Conservation (phyloP, 1,284 basidiomycete genomes). For the Trametes sp. region DNA sequence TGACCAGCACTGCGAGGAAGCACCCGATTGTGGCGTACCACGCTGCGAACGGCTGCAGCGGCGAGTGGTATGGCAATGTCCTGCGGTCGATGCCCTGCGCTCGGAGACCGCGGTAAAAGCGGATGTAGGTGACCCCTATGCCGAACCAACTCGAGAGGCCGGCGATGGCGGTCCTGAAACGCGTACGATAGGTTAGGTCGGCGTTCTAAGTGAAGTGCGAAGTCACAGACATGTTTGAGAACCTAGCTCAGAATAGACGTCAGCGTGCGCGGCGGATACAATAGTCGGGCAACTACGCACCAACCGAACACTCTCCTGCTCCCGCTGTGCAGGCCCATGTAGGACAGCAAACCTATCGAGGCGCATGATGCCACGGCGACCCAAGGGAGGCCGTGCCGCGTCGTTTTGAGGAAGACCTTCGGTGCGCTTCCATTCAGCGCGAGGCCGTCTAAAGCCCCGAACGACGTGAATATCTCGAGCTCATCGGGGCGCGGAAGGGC, state of each 20-base stretch:
- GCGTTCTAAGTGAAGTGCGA: not conserved
- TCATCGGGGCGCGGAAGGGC: not conserved
- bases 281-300: conserved; percentile 24
- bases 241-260: conserved; percentile 53
- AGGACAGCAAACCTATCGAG: conserved; percentile 77
- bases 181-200: not conserved
- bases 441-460: conserved; percentile 66
- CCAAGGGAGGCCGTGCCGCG: conserved; percentile 79
- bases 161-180: conserved; percentile 56
- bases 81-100: conserved; percentile 76
- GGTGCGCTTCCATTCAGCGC: conserved; percentile 82
- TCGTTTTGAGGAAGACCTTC: conserved; percentile 71
- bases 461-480: not conserved
- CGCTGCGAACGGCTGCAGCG: conserved; percentile 74
- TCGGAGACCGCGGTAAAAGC: conserved; percentile 80
- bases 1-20: conserved; percentile 71
- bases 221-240: conserved; percentile 67
- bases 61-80: conserved; percentile 70
- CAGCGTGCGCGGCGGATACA: not conserved
- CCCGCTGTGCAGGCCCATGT: conserved; percentile 65
- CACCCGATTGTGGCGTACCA: conserved; percentile 68
- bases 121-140: conserved; percentile 81
- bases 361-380: conserved; percentile 73
- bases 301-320: conserved; percentile 72
- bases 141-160: conserved; percentile 87